Evolutionary conservation across 2,329 filamentous ascomycete species (phyloP).

Genomic region (Pestalotiopsis sp.): DNA sequence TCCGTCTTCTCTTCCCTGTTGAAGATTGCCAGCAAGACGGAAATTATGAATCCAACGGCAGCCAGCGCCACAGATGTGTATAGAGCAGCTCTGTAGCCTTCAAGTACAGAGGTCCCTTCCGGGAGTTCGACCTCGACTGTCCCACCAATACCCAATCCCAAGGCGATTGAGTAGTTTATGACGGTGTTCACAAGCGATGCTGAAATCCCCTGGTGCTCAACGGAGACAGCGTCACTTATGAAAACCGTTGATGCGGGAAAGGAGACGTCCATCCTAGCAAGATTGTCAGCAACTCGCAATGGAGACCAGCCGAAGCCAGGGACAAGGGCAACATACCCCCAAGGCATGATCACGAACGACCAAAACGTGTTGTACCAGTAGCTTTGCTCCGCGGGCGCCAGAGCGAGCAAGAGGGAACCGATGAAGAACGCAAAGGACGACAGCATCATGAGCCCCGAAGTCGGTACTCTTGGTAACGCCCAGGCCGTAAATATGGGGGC

Average conservation of each 20-base stretch:
- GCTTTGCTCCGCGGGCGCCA: slow-evolving; percentile 53
- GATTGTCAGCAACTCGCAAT: slow-evolving; percentile 24
- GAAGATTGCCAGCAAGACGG: background rate
- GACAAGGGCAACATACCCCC: slow-evolving; percentile 20
- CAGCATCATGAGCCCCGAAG: slow-evolving; percentile 41
- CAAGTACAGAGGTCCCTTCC: slow-evolving; percentile 18
- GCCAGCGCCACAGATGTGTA: slow-evolving; percentile 26
- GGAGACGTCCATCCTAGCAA: slow-evolving; percentile 62
- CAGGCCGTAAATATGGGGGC: slow-evolving; percentile 30
- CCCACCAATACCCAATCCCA: slow-evolving; percentile 67
- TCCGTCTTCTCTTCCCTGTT: background rate
- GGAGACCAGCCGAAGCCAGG: background rate
- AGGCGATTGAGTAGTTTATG: slow-evolving; percentile 69
- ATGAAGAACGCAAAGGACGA: slow-evolving; percentile 46
- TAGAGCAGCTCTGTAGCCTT: slow-evolving; percentile 25
- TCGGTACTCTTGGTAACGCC: slow-evolving; percentile 30
- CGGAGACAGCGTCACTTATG: slow-evolving; percentile 53
- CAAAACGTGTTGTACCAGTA: slow-evolving; percentile 70
- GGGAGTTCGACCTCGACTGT: slow-evolving; percentile 56
- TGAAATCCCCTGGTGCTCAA: slow-evolving; percentile 35
- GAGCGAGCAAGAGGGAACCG: slow-evolving; percentile 45
- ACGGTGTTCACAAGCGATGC: slow-evolving; percentile 45
- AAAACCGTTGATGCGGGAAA: slow-evolving; percentile 66
- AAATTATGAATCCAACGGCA: slow-evolving; percentile 17
- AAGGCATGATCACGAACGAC: slow-evolving; percentile 58